Percentiles rank a stretch among this genome's conserved stretches.
phyloP scores from a whole-genome alignment of 2,329 filamentous ascomycete genomes.

The Pseudogymnoascus sp. region DNA sequence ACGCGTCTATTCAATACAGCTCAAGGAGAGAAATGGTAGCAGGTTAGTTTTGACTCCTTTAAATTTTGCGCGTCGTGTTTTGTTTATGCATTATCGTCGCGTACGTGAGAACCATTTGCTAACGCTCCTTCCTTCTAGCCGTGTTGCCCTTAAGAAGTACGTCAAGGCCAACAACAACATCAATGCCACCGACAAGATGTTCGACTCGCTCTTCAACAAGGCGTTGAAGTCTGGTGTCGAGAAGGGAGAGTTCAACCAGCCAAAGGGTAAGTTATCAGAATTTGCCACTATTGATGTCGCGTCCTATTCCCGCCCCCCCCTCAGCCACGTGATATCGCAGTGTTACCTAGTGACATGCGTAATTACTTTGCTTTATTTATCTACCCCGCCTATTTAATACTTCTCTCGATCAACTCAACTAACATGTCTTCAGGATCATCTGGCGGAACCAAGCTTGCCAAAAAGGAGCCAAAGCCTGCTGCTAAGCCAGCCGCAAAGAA shows the following conservation, averaged over 20 bases:
- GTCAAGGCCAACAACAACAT: slow-evolving; percentile 63
- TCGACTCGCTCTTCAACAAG: slow-evolving; percentile 62
- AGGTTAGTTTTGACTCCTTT: slow-evolving; percentile 44
- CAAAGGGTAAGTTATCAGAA: slow-evolving; percentile 53
- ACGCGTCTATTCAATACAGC: slow-evolving; percentile 36
- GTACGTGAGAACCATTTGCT: slow-evolving; percentile 19
- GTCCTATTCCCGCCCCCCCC: background rate
- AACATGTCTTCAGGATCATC: slow-evolving; percentile 46
- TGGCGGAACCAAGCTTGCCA: slow-evolving; percentile 63
- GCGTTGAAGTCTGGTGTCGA: slow-evolving; percentile 59
- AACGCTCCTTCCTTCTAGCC: slow-evolving; percentile 32
- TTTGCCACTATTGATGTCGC: background rate
- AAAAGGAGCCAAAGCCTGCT: slow-evolving; percentile 48
- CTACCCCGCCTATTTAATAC: background rate
- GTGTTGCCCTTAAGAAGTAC: slow-evolving; percentile 68
- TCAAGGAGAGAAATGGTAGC: slow-evolving; percentile 62
- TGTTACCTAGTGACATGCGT: background rate
- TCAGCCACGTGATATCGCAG: background rate
- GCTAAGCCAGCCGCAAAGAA: slow-evolving; percentile 19
- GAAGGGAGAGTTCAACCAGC: slow-evolving; percentile 58
- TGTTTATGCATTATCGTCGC: slow-evolving; percentile 4
- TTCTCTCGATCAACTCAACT: slow-evolving; percentile 17
- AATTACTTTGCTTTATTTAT: background rate
- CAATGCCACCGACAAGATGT: slow-evolving; percentile 44
- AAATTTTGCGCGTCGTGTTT: slow-evolving; percentile 5